Percentiles rank a stretch among this genome's conserved stretches.
Conservation (phyloP, 257 asterid genomes). For the Petunia secreta region DNA sequence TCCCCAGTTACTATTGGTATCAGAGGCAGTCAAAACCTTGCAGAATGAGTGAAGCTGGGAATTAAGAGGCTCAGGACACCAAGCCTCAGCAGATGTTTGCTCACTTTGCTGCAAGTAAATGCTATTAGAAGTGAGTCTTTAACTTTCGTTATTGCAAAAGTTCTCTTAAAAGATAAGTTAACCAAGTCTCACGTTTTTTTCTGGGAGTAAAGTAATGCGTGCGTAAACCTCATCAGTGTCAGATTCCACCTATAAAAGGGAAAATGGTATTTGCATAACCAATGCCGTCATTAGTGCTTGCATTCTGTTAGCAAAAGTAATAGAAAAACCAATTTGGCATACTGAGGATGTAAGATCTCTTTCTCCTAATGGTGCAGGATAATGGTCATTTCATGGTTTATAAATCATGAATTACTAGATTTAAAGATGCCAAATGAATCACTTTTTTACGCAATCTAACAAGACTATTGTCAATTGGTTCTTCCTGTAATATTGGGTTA, state of each 20-base stretch:
- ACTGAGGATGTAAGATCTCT: background rate
- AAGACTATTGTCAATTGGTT: too few relatives aligned
- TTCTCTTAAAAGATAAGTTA: background rate
- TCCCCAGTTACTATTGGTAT: constrained; percentile 72
- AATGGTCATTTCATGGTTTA: background rate
- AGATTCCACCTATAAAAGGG: constrained; percentile 55
- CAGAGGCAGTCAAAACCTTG: constrained; percentile 80
- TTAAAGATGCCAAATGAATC: too few relatives aligned
- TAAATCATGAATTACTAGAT: background rate
- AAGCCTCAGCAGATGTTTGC: constrained; percentile 41
- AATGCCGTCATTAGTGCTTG: background rate
- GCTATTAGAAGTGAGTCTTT: background rate
- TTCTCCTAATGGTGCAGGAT: background rate
- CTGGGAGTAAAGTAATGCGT: constrained; percentile 67
- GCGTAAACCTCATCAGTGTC: constrained; percentile 81
- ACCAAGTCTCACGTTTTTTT: constrained; percentile 52
- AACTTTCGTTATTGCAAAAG: background rate
- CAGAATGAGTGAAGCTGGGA: constrained; percentile 63
- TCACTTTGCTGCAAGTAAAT: constrained; percentile 55
- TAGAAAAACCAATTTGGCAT: background rate
- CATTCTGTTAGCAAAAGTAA: background rate
- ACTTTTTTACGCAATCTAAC: too few relatives aligned
- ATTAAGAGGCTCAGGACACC: constrained; percentile 48
- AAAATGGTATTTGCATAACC: constrained; percentile 19
- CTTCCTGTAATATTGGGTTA: too few relatives aligned